Evolutionary conservation across 2,329 filamentous ascomycete species (phyloP).

Genomic region (Allantophomopsis lycopodina): DNA sequence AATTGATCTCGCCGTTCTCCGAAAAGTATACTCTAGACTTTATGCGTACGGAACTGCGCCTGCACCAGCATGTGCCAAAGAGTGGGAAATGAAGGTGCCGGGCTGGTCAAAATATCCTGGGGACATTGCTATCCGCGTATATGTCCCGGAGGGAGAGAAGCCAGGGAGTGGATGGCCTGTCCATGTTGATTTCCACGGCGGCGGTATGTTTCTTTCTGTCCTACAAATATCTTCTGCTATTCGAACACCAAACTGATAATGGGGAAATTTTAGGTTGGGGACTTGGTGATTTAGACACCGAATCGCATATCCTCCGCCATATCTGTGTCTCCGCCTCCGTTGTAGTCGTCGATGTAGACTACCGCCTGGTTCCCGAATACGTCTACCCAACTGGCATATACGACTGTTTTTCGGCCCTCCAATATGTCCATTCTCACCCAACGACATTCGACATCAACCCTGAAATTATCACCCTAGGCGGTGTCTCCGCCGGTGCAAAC

Average conservation of each 20-base stretch:
- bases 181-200: slow-evolving; percentile 14
- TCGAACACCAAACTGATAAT: too few relatives aligned
- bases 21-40: slow-evolving; percentile 12
- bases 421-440: slow-evolving; percentile 19
- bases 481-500: slow-evolving; percentile 29
- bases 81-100: slow-evolving; percentile 10
- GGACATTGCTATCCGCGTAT: slow-evolving; percentile 12
- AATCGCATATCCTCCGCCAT: slow-evolving; percentile 32
- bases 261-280: slow-evolving; percentile 22
- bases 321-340: slow-evolving; percentile 28
- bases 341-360: slow-evolving; percentile 34
- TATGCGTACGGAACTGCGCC: slow-evolving; percentile 16
- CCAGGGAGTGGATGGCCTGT: slow-evolving; percentile 9
- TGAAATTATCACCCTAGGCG: slow-evolving; percentile 26
- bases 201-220: slow-evolving; percentile 2
- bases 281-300: slow-evolving; percentile 33
- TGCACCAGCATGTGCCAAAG: slow-evolving; percentile 9
- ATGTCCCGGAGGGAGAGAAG: slow-evolving; percentile 14
- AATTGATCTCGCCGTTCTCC: not conserved
- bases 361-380: slow-evolving; percentile 34
- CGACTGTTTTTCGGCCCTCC: slow-evolving; percentile 20
- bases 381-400: slow-evolving; percentile 31
- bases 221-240: too few relatives aligned
- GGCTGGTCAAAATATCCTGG: slow-evolving; percentile 12
- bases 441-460: slow-evolving; percentile 23